phyloP scores from a whole-genome alignment of 2,329 filamentous ascomycete genomes.

The Colletotrichum incanum region DNA sequence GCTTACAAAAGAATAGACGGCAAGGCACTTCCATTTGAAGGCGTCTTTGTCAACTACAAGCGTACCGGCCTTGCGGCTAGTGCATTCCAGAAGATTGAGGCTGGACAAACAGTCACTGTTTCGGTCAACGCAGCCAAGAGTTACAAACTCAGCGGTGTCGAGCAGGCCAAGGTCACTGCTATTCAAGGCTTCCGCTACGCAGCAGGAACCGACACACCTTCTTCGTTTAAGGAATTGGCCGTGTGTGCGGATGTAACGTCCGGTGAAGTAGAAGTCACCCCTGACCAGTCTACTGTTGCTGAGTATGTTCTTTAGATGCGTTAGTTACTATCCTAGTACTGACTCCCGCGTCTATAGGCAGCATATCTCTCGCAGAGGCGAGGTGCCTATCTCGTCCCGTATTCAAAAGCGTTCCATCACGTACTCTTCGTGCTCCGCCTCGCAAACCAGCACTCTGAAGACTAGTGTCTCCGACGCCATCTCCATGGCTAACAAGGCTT shows the following conservation, averaged over 20 bases:
- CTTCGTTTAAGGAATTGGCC: constrained; percentile 23
- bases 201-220: constrained; percentile 11
- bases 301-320: constrained; percentile 1
- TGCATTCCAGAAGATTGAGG: constrained; percentile 39
- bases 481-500: constrained; percentile 38
- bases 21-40: constrained; percentile 36
- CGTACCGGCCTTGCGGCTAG: constrained; percentile 25
- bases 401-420: constrained; percentile 40
- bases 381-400: constrained; percentile 22
- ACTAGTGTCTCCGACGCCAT: constrained; percentile 34
- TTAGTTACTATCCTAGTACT: background rate
- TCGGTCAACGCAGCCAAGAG: constrained; percentile 40
- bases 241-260: constrained; percentile 31
- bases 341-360: background rate
- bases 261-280: constrained; percentile 31
- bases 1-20: constrained; percentile 19
- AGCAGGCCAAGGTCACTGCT: constrained; percentile 36
- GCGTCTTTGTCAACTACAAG: constrained; percentile 41
- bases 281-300: constrained; percentile 25
- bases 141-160: constrained; percentile 35
- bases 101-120: constrained; percentile 36
- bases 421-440: constrained; percentile 36
- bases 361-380: constrained; percentile 31
- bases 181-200: constrained; percentile 42
- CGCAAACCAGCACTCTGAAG: constrained; percentile 27